These are phyloP conservation scores for Clohesyomyces aquaticus DNA, from an alignment of 495 filamentous ascomycete genomes.

Conservation along the genomic window DNA sequence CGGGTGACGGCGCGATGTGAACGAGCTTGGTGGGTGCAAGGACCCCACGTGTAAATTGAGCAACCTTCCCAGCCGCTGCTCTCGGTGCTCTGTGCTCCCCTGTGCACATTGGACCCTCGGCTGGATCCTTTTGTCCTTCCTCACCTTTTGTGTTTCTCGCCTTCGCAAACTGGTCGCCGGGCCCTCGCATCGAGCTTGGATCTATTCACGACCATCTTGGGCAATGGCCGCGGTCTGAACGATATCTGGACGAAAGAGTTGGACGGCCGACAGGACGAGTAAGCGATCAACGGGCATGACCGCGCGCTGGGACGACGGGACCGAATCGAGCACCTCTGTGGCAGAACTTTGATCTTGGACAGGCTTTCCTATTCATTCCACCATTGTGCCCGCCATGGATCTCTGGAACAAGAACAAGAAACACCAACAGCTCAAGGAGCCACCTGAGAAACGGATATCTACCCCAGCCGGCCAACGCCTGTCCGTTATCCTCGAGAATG, in stretches of 20 bases:
- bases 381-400: slow-evolving; percentile 20
- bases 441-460: slow-evolving; percentile 39
- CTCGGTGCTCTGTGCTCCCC: neutral
- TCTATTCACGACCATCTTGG: neutral
- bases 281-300: slow-evolving; percentile 2
- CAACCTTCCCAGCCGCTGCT: neutral
- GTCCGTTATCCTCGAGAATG: slow-evolving; percentile 45
- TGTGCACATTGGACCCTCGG: no score
- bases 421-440: slow-evolving; percentile 10
- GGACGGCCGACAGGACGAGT: no score
- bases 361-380: neutral
- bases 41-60: slow-evolving; percentile 1
- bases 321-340: neutral
- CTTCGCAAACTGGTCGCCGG: neutral
- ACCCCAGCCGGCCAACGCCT: slow-evolving; percentile 44
- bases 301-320: neutral
- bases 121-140: no score
- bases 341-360: neutral
- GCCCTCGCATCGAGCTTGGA: neutral
- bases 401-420: slow-evolving; percentile 19
- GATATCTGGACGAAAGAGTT: neutral
- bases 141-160: neutral
- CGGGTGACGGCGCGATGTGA: slow-evolving; percentile 29
- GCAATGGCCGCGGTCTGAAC: neutral
- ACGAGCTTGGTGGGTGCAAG: slow-evolving; percentile 1